phyloP scores from a whole-genome alignment of 2,329 filamentous ascomycete genomes.

The Fusarium algeriense region DNA sequence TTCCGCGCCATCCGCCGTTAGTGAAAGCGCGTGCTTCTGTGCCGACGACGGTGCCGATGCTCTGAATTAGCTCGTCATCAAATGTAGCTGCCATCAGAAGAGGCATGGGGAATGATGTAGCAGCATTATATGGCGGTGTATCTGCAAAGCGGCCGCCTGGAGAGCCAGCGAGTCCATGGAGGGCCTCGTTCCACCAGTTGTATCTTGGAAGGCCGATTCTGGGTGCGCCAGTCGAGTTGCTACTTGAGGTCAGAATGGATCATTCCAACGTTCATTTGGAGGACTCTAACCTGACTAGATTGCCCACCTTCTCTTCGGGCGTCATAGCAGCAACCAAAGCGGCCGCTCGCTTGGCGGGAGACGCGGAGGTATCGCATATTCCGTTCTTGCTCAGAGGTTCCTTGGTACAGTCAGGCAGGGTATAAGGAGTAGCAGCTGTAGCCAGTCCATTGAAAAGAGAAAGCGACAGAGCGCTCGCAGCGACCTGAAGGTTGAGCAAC shows the following conservation, averaged over 20 bases:
- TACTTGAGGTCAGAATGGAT: accelerated
- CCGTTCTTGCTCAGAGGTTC: conserved; percentile 4
- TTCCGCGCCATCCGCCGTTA: background rate
- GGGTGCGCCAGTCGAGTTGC: conserved; percentile 10
- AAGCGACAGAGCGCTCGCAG: background rate
- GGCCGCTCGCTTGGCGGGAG: background rate
- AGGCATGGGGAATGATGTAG: conserved; percentile 9
- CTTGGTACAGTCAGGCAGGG: background rate
- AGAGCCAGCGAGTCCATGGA: background rate
- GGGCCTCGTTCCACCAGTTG: conserved; percentile 27
- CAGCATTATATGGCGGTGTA: background rate
- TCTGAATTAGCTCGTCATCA: background rate
- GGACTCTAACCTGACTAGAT: background rate
- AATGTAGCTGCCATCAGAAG: background rate
- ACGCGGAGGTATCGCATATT: background rate
- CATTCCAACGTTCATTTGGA: accelerated
- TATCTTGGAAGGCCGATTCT: conserved; percentile 6
- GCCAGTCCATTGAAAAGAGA: background rate
- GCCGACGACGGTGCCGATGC: background rate
- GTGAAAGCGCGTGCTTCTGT: conserved; percentile 8
- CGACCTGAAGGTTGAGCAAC: background rate
- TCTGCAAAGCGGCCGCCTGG: background rate
- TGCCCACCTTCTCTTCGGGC: background rate
- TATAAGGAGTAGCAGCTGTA: background rate
- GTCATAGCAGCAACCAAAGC: background rate